Base-by-base conservation (phyloP, 2,329 filamentous ascomycete species). In the Aulographum hederae region DNA sequence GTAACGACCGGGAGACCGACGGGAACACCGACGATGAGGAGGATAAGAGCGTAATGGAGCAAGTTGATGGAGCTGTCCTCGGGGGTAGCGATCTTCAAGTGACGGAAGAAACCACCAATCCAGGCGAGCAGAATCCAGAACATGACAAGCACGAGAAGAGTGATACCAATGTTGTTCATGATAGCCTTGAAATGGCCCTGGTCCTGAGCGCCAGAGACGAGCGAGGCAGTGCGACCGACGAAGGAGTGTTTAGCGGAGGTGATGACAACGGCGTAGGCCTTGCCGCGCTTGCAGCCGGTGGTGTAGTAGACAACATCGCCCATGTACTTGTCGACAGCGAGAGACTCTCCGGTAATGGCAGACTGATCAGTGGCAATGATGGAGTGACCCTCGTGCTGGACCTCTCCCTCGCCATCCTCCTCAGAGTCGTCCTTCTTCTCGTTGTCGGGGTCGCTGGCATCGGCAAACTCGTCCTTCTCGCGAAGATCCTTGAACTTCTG, bases 121-220 rank as follows among this genome's bases (percentile, higher is more conserved):
- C 77, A 81, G 43, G 73, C 65, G 34, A 68, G 59, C 45, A 82
- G 63, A 53, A 81, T 78, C 65, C 68, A 81, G 59, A 78, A 75
- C 56, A 81, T 73, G 58, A 81, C 77, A 39, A 81, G 62, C 44
- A 81, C 74, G 43, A 82, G 64, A 34, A 82, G 64, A 37, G 71
- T 60, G 32, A 74, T 79, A 56, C 76, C 76, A 48, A 82, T 81
- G 49, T 69, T 75, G 67, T 81, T 74, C 77, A 81, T 81, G 63
- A 81, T 77, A 41, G 75, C 75, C 63, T 82, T 80, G 69, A 79
- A 79, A 57, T 79, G 74, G 58, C 76, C 77, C 48, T 73, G 67
- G 53, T 80, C 77, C 57, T 78, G 65, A 41, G 77, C 76, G 42
- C 75, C 76, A 58, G 79, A 70, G 31, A 81, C 76, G 32, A 81